phyloP scores from a whole-genome alignment of 306 rosid species.

The Ammopiptanthus mongolicus region DNA sequence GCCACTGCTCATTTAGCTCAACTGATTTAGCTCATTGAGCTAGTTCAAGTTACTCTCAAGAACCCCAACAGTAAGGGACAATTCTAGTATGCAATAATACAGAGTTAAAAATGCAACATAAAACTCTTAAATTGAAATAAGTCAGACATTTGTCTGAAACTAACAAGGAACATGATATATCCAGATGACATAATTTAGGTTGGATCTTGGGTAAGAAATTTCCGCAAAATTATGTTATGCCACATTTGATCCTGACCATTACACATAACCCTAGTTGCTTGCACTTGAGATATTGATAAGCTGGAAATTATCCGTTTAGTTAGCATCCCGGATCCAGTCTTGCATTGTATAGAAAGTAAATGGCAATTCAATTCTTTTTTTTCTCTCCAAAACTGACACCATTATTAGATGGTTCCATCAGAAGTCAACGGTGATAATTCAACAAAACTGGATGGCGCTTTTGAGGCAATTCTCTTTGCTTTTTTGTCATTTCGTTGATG shows the following conservation, averaged over 20 bases:
- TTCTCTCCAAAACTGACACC: not conserved
- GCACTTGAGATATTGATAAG: not conserved
- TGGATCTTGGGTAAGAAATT: not conserved
- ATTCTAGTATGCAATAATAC: not conserved
- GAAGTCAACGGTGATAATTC: conserved; percentile 19
- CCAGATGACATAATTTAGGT: not conserved
- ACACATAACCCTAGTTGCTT: not conserved
- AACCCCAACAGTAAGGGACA: not conserved
- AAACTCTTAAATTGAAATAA: not conserved
- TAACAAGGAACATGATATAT: not conserved
- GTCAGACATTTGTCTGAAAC: not conserved
- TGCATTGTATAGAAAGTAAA: not conserved
- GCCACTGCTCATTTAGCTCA: too few relatives aligned
- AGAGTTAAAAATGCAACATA: not conserved
- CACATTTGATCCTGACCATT: not conserved
- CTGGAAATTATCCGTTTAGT: not conserved
- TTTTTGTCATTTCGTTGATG: conserved; percentile 35
- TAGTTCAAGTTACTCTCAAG: not conserved
- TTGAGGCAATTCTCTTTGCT: conserved; percentile 24
- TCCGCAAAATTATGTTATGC: not conserved
- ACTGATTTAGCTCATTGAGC: not conserved
- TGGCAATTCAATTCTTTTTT: not conserved
- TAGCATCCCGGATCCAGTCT: not conserved
- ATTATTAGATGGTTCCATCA: conserved; percentile 6
- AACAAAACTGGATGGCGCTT: conserved; percentile 13